A percentile compares a stretch with the other conserved stretches of the same genome.
Evolutionary conservation across 192 early-diverging fungal genomes (phyloP).

Genomic region (Rhizophagus prolifer): DNA sequence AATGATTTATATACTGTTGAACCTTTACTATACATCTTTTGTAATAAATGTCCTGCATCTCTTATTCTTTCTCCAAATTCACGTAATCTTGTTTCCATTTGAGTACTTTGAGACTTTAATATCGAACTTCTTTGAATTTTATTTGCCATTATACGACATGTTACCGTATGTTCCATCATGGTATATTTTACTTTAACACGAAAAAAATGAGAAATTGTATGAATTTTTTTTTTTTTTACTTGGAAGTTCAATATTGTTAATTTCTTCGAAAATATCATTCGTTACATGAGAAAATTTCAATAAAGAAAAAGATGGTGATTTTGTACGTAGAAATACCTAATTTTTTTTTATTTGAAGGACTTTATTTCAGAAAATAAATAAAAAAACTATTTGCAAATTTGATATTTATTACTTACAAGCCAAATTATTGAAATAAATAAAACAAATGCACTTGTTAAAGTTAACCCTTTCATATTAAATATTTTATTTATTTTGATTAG

Average conservation of each 20-base stretch:
- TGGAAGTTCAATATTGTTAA: background rate
- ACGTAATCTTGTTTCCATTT: background rate
- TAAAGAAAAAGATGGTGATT: background rate
- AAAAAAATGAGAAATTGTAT: too few relatives aligned
- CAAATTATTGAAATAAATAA: too few relatives aligned
- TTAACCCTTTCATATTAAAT: too few relatives aligned
- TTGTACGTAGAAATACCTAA: background rate
- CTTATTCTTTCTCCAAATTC: background rate
- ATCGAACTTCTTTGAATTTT: background rate
- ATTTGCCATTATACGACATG: constrained; percentile 1
- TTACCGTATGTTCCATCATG: background rate
- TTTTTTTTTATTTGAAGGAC: too few relatives aligned
- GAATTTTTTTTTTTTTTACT: background rate
- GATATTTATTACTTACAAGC: too few relatives aligned
- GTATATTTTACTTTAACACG: too few relatives aligned
- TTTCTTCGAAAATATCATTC: background rate
- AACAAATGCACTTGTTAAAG: too few relatives aligned
- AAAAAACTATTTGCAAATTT: too few relatives aligned
- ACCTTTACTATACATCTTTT: constrained; percentile 13
- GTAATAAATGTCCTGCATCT: background rate
- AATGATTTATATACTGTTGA: constrained; percentile 16
- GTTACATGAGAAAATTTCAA: background rate
- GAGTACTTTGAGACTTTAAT: background rate
- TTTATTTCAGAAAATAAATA: too few relatives aligned
- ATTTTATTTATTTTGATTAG: too few relatives aligned